Evolutionary conservation across 352 stramenopile species (phyloP), one percentile per base, ranked within the genome.

Genomic region (Globisporangium echinulatum): DNA sequence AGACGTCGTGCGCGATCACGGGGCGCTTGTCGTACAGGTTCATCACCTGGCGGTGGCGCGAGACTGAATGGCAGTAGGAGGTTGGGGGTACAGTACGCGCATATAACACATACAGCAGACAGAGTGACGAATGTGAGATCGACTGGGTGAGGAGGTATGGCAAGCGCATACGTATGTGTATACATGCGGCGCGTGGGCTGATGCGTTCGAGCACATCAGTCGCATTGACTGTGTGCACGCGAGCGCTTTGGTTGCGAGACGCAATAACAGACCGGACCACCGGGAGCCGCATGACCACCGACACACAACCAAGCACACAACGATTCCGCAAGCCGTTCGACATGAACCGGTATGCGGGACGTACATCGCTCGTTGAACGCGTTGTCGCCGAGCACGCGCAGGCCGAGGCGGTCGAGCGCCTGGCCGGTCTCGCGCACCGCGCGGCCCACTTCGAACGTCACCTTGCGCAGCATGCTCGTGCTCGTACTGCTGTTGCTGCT

Each of bases 401-500:
- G 74, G 43, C 95, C 96, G 38, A 97, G 79, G 54, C 96, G 89
- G 73, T 99, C 96, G 17, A 99, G 72, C 39, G 92, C 92, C 84
- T 98, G 96, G 64, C 95, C 96, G 49, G 95, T 98, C 85, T 99
- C 96, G 54, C 95, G 89, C 58, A 98, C 86, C 58, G 87, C 91
- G 56, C 94, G 87, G 61, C 94, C 94, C 54, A 98, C 67, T 66
- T 92, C 78, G 73, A 93, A 92, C 25, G 79, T 92, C 68, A 95
- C 84, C 71, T 92, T 95, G 69, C 85, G 85, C 77, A 94, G 79
- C 85, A 92, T 94, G 51, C 62, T 63, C 56, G 50, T 63, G 19
- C 52, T 52, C 19, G 43, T 53, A 38, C 25, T 47, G 55, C 50
- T 57, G 53, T 9, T 39, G 40, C 53, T 50, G 6, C 10, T 39